Conservation (phyloP, 139 green algal genomes). For the Volvox reticuliferus region DNA sequence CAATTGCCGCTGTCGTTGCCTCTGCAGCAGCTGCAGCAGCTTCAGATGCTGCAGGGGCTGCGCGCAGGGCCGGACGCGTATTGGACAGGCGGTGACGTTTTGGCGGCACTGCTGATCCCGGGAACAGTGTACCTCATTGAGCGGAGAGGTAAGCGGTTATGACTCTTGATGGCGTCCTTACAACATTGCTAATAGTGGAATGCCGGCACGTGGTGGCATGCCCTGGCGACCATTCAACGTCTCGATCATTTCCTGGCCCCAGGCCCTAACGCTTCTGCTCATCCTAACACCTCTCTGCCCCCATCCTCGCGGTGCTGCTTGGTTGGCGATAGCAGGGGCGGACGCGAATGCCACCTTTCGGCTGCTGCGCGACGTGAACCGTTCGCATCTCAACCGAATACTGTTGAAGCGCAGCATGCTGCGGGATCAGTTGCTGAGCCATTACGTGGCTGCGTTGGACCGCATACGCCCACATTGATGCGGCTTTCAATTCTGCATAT, state of each 20-base stretch:
- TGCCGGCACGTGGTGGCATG: no score
- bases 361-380: conserved; percentile 19
- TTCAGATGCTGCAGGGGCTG: neutral
- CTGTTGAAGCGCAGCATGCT: conserved; percentile 52
- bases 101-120: neutral
- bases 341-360: conserved; percentile 26
- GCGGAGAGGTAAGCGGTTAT: neutral
- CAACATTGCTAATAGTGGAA: no score
- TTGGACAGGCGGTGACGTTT: neutral
- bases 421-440: conserved; percentile 42
- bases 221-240: no score
- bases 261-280: no score
- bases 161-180: no score
- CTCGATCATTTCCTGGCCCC: no score
- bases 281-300: no score
- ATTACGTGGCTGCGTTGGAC: conserved; percentile 37
- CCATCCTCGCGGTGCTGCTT: no score
- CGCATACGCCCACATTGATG: neutral
- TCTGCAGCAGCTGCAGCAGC: neutral
- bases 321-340: neutral
- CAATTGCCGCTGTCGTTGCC: neutral
- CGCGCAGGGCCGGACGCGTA: neutral
- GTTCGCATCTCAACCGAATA: neutral
- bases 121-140: conserved; percentile 28
- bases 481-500: neutral